Conservation (phyloP, 371 early-diverging fungal genomes). For the Mucor racemosus region DNA sequence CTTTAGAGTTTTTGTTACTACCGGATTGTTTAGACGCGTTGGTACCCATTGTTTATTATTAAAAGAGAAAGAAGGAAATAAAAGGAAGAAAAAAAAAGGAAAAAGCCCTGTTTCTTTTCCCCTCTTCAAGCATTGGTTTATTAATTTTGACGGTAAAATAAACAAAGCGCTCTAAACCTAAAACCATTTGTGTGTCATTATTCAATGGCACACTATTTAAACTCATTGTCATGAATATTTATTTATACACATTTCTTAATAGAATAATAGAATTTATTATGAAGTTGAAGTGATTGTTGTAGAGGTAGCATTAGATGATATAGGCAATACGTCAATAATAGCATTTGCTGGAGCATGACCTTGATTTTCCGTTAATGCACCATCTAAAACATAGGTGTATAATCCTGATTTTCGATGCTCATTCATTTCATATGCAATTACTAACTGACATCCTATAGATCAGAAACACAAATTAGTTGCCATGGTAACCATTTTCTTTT, state of each 20-base stretch:
- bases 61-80: neutral
- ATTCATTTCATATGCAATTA: slow-evolving; percentile 67
- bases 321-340: slow-evolving; percentile 30
- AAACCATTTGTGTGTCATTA: neutral
- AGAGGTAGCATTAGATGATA: neutral
- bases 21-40: slow-evolving; percentile 26
- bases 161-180: slow-evolving; percentile 5
- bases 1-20: neutral
- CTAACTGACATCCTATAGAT: slow-evolving; percentile 50
- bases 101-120: slow-evolving; percentile 1
- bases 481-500: no score
- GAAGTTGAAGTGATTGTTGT: no score
- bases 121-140: slow-evolving; percentile 9
- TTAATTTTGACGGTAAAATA: slow-evolving; percentile 12
- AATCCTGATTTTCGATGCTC: slow-evolving; percentile 58
- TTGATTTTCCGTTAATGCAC: slow-evolving; percentile 64
- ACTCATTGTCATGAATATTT: neutral
- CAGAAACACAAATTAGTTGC: neutral
- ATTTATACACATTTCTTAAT: no score
- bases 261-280: no score
- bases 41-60: slow-evolving; percentile 24
- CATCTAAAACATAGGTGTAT: slow-evolving; percentile 67
- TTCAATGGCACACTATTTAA: neutral
- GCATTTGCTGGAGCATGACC: slow-evolving; percentile 56
- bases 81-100: neutral